Percentiles rank a stretch among this genome's conserved stretches.
Evolutionary conservation across 2,329 filamentous ascomycete genomes (phyloP).

Genomic region (Esteya vermicola): DNA sequence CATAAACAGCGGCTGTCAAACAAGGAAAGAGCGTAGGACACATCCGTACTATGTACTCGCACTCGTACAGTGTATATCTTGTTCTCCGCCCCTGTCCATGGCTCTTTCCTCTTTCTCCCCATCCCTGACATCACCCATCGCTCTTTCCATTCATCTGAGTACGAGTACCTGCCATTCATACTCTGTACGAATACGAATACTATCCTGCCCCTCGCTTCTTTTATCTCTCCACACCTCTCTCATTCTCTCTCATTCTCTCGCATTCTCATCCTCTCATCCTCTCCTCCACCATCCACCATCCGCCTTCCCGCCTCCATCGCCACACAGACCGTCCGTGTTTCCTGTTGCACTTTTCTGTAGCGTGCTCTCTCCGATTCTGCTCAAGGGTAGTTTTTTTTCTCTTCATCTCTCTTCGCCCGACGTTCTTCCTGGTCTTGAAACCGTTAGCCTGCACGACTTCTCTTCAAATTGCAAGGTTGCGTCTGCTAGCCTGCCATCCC

Average conservation of each 20-base stretch:
- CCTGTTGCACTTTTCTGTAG: neutral
- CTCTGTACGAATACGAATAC: neutral
- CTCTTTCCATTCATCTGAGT: too few relatives aligned
- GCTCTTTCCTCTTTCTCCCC: too few relatives aligned
- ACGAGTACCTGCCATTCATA: neutral
- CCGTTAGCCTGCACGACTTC: neutral
- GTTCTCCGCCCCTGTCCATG: too few relatives aligned
- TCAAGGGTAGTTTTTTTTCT: neutral
- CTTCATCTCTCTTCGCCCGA: neutral
- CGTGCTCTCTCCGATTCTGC: neutral
- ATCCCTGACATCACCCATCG: too few relatives aligned
- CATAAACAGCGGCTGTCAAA: too few relatives aligned
- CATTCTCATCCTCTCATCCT: neutral
- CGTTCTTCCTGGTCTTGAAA: neutral
- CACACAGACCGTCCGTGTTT: neutral
- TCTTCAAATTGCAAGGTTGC: too few relatives aligned
- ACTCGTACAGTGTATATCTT: too few relatives aligned
- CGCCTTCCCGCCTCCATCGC: neutral
- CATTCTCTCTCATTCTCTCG: neutral
- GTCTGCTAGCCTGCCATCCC: too few relatives aligned
- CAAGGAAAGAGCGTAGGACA: too few relatives aligned
- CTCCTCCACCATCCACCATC: too few relatives aligned
- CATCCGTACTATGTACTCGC: too few relatives aligned
- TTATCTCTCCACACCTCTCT: too few relatives aligned
- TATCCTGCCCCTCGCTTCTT: neutral